These are phyloP conservation scores for Aegilops bicornis DNA, from an alignment of 176 grass and related monocot species.

Conservation along the genomic window DNA sequence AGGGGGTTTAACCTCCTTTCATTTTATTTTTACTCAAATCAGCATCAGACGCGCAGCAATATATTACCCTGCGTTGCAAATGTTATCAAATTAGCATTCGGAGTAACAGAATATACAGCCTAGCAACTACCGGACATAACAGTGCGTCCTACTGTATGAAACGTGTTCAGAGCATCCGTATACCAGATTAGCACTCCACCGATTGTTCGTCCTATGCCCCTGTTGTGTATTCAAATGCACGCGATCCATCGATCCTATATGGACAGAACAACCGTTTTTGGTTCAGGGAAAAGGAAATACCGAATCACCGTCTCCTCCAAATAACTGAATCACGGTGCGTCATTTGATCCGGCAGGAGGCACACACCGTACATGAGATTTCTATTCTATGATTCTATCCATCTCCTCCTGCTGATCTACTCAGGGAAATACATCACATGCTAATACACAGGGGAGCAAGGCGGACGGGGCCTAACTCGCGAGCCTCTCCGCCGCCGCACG, in stretches of 20 bases:
- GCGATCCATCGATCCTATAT: too few species aligned
- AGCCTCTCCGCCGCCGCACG: constrained; percentile 39
- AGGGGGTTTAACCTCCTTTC: not conserved
- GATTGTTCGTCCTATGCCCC: too few species aligned
- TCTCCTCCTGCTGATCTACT: not conserved
- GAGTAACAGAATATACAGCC: not conserved
- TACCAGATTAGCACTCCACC: too few species aligned
- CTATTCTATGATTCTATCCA: not conserved
- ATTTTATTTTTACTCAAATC: too few species aligned
- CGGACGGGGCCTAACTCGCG: not conserved
- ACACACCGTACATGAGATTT: not conserved
- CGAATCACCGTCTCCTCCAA: not conserved
- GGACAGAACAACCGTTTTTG: not conserved
- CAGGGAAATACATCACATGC: not conserved
- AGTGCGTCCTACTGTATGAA: too few species aligned
- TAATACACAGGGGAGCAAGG: not conserved
- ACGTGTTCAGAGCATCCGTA: too few species aligned
- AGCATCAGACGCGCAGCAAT: not conserved
- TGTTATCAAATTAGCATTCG: not conserved
- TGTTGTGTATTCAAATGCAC: too few species aligned
- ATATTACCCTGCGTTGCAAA: not conserved
- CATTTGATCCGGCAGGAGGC: not conserved
- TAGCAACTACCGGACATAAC: not conserved
- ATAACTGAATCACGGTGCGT: not conserved
- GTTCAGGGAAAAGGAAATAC: not conserved